A percentile compares a stretch with the other conserved stretches of the same genome.
Conservation (phyloP, 2,329 filamentous ascomycete species). For the Thelonectria discophora region DNA sequence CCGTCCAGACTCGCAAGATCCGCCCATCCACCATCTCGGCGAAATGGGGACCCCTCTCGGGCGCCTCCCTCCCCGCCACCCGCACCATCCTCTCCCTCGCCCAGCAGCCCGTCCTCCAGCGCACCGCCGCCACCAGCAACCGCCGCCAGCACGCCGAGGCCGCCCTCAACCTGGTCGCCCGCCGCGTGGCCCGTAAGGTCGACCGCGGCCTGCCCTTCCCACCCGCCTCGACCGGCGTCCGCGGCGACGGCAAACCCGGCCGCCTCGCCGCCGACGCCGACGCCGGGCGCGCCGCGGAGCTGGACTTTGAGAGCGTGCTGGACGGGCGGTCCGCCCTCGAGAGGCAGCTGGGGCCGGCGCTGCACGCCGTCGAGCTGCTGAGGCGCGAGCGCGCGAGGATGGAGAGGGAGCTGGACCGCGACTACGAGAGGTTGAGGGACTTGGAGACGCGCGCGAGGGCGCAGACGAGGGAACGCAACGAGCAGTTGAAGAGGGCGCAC, state of each 20-base stretch:
- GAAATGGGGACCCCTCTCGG: conserved; percentile 71
- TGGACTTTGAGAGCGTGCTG: conserved; percentile 72
- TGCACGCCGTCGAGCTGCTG: conserved; percentile 71
- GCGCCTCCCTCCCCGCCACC: conserved; percentile 64
- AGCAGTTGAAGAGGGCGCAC: conserved; percentile 60
- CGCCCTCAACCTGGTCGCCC: conserved; percentile 64
- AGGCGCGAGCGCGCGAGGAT: conserved; percentile 65
- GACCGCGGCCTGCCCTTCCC: conserved; percentile 72
- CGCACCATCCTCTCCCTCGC: conserved; percentile 64
- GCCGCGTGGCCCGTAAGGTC: conserved; percentile 66
- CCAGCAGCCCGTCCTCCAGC: conserved; percentile 69
- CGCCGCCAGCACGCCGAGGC: conserved; percentile 63
- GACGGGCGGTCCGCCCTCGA: conserved; percentile 67
- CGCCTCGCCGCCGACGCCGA: conserved; percentile 40
- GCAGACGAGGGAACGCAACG: conserved; percentile 61
- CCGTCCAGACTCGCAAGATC: conserved; percentile 60
- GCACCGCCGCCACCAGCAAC: conserved; percentile 58
- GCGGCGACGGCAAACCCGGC: conserved; percentile 27
- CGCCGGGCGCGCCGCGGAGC: conserved; percentile 63
- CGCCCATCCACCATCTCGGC: conserved; percentile 72
- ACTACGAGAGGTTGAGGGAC: conserved; percentile 60
- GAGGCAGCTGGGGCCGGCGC: conserved; percentile 66
- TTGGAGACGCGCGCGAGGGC: conserved; percentile 66
- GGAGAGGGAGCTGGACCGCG: conserved; percentile 63
- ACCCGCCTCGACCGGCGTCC: conserved; percentile 51